Conservation (phyloP, 345 rosid genomes). For the Passiflora organensis region DNA sequence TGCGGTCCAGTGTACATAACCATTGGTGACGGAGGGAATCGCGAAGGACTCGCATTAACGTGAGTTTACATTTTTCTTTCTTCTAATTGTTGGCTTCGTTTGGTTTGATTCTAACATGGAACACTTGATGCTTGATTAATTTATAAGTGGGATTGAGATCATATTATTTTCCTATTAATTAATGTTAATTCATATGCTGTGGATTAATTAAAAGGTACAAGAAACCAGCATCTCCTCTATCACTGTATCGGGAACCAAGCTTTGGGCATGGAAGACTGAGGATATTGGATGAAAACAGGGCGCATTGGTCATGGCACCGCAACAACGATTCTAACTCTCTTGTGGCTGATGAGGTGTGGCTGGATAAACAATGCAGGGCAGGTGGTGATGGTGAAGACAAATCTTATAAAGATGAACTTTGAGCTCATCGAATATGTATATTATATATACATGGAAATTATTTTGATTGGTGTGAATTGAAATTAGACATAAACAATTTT, state of each 20-base stretch:
- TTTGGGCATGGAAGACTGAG: constrained; percentile 72
- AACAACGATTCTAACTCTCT: constrained; percentile 51
- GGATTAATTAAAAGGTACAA: constrained; percentile 39
- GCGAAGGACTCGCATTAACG: constrained; percentile 78
- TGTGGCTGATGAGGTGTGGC: constrained; percentile 52
- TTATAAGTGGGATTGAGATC: too few relatives aligned
- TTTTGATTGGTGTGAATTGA: too few relatives aligned
- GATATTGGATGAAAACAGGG: constrained; percentile 38
- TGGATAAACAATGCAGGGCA: constrained; percentile 33
- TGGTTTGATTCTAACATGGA: too few relatives aligned
- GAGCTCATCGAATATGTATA: too few relatives aligned
- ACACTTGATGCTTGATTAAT: too few relatives aligned
- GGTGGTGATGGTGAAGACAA: background rate
- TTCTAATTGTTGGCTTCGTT: too few relatives aligned
- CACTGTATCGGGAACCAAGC: constrained; percentile 59
- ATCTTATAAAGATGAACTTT: constrained; percentile 35
- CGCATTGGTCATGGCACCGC: constrained; percentile 85
- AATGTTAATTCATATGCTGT: too few relatives aligned
- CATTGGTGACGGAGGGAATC: constrained; percentile 89
- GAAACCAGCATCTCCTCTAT: constrained; percentile 43
- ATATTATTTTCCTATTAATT: too few relatives aligned
- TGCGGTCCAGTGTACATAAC: constrained; percentile 81
- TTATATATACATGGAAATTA: too few relatives aligned
- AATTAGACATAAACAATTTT: too few relatives aligned
- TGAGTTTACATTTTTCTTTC: constrained; percentile 16